Evolutionary conservation across 768 basidiomycete species (phyloP).

Genomic region (Clavaria fumosa): DNA sequence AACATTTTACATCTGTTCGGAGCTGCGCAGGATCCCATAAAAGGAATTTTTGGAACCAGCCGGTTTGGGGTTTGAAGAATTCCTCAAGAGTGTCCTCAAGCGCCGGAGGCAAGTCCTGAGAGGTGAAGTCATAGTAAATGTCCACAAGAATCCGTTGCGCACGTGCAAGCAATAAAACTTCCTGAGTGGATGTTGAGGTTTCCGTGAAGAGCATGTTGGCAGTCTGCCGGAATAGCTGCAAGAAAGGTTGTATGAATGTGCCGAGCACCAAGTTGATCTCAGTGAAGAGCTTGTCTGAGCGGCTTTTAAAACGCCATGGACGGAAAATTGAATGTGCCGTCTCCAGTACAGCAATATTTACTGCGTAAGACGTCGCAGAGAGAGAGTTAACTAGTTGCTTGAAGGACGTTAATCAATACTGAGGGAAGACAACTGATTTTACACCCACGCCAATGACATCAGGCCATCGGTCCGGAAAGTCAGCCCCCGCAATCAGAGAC

Average conservation of each 20-base stretch:
- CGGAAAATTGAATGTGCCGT: conserved; percentile 94
- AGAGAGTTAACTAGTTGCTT: conserved; percentile 85
- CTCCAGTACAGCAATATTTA: conserved; percentile 83
- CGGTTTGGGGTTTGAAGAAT: conserved; percentile 59
- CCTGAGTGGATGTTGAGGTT: conserved; percentile 20
- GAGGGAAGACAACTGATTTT: not conserved
- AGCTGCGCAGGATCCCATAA: conserved; percentile 62
- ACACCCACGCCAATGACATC: conserved; percentile 76
- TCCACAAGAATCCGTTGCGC: conserved; percentile 67
- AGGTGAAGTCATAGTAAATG: conserved; percentile 86
- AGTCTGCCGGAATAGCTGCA: conserved; percentile 65
- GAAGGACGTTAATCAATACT: conserved; percentile 3
- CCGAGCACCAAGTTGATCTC: conserved; percentile 85
- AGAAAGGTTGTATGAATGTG: conserved; percentile 73
- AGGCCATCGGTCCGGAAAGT: conserved; percentile 84
- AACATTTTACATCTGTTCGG: conserved; percentile 45
- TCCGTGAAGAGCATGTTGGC: conserved; percentile 33
- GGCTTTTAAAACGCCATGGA: conserved; percentile 83
- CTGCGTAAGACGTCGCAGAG: conserved; percentile 62
- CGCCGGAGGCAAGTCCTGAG: conserved; percentile 87
- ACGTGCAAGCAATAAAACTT: conserved; percentile 44
- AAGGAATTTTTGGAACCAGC: conserved; percentile 71
- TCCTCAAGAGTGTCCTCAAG: conserved; percentile 78
- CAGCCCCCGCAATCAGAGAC: conserved; percentile 77
- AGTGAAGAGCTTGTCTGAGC: conserved; percentile 72